A percentile compares a stretch with the other conserved stretches of the same genome.
These are phyloP conservation scores for Xylariaceae sp. DNA, from an alignment of 2,329 filamentous ascomycete genomes.

Conservation along the genomic window DNA sequence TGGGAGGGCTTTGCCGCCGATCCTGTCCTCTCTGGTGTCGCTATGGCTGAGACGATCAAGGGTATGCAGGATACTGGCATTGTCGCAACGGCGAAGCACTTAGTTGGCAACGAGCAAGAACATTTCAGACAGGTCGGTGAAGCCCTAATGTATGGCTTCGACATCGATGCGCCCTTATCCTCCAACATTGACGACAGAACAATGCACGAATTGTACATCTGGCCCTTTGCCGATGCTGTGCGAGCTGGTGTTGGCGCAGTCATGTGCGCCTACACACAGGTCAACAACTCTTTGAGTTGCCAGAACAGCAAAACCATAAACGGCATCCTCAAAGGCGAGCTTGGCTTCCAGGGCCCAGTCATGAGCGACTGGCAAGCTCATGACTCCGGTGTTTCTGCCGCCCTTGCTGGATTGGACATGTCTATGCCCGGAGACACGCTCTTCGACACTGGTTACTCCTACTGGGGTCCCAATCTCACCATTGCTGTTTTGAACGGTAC, in stretches of 20 bases:
- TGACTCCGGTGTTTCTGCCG: constrained; percentile 62
- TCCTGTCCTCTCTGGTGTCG: constrained; percentile 67
- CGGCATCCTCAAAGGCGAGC: constrained; percentile 70
- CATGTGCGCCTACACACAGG: constrained; percentile 69
- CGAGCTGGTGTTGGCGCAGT: constrained; percentile 59
- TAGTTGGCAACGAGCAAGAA: constrained; percentile 63
- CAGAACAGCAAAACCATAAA: constrained; percentile 77
- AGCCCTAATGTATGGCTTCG: constrained; percentile 41
- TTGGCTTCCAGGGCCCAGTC: constrained; percentile 78
- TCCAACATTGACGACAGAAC: constrained; percentile 60
- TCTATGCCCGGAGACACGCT: constrained; percentile 64
- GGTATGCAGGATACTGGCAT: constrained; percentile 76
- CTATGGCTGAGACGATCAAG: constrained; percentile 67
- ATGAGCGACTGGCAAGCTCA: constrained; percentile 80
- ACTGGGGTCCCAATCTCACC: constrained; percentile 85
- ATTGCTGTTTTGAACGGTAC: constrained; percentile 86
- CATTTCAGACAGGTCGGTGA: constrained; percentile 18
- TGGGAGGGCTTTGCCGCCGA: constrained; percentile 71
- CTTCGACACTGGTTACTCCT: constrained; percentile 62
- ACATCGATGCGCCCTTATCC: neutral
- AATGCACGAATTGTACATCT: constrained; percentile 70
- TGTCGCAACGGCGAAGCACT: constrained; percentile 74
- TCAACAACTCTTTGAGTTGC: constrained; percentile 78
- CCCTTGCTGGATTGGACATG: constrained; percentile 77
- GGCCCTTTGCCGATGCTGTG: constrained; percentile 73